Base-by-base conservation (phyloP, 768 basidiomycete species). In the Tricholoma matsutake region DNA sequence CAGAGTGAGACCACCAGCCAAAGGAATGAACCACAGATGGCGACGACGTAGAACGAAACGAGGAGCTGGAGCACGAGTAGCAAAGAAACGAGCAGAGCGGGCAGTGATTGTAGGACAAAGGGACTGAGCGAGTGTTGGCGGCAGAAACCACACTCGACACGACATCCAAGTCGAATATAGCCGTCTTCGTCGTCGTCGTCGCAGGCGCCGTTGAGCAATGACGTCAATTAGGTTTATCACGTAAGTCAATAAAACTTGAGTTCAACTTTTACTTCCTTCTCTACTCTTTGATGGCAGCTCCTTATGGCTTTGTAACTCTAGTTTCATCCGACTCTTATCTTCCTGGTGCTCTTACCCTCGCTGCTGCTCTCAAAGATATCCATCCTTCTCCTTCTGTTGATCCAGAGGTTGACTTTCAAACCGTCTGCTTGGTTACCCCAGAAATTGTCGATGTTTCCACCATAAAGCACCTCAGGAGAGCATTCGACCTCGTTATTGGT, bases 321-420 rank as follows among this genome's bases (percentile, higher is more conserved):
- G 77, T 98, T 68, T 94, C 96, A 59, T 93, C 94, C 32, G 90
- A 96, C 71, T 80, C 82, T 28, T 99, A 99, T 78, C 87, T 98
- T 56, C 93, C 94, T 34, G 97, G 97, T 57, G 95, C 91, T 34
- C 87, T 98, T 66, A 84, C 90, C 61, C 81, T 94, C 68, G 91
- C 86, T 32, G 91, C 90, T 57, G 91, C 96, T 14, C 83, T 99
- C 65, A 84, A 83, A 58, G 91, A 95, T 62, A 71, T 93, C 43
- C 94, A 96, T 69, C 80, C 84, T 16, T 74, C 76, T 45, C 84
- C 87, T 7, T 75, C 85, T 22, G 71, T 78, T 49, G 73, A 83
- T 29, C 84, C 86, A 56, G 81, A 86, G 70, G 83, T 87, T 60
- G 81, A 87, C 54, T 92, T 92, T 69, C 80, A 88, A 63, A 91